Percentiles rank a stretch among this genome's conserved stretches.
These are phyloP conservation scores for Backusella liffmaniae DNA, from an alignment of 192 early-diverging fungal genomes.

Conservation along the genomic window DNA sequence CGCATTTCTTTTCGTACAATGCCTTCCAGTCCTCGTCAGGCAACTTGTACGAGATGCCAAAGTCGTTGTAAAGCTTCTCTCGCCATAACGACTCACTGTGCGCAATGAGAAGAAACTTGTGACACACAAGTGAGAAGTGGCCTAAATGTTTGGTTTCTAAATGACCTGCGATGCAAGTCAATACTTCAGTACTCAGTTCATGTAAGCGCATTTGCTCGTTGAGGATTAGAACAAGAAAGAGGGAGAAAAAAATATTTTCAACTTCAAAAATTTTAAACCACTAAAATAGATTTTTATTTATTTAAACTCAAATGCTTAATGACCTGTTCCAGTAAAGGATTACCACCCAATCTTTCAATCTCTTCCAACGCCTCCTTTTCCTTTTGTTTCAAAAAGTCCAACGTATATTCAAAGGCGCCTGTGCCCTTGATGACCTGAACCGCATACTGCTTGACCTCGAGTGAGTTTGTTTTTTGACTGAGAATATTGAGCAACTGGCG, in stretches of 20 bases:
- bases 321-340: conserved; percentile 54
- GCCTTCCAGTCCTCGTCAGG: conserved; percentile 24
- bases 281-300: neutral
- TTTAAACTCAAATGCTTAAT: neutral
- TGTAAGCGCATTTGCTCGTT: neutral
- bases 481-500: conserved; percentile 73
- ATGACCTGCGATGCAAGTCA: conserved; percentile 24
- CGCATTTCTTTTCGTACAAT: conserved; percentile 16
- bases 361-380: conserved; percentile 56
- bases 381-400: conserved; percentile 46
- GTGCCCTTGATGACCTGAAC: conserved; percentile 68
- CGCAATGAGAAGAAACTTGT: conserved; percentile 15
- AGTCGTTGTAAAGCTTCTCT: conserved; percentile 27
- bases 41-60: conserved; percentile 32
- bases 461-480: conserved; percentile 66
- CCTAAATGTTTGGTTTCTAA: neutral
- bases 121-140: conserved; percentile 15
- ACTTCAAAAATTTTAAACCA: neutral
- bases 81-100: conserved; percentile 30
- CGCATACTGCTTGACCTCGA: conserved; percentile 78
- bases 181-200: conserved; percentile 19
- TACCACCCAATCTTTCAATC: conserved; percentile 69
- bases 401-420: conserved; percentile 66
- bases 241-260: neutral
- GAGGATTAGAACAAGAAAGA: neutral